Base-by-base conservation (phyloP, 176 grass and related monocot genomes). In the Rhipidocladum racemiflorum region DNA sequence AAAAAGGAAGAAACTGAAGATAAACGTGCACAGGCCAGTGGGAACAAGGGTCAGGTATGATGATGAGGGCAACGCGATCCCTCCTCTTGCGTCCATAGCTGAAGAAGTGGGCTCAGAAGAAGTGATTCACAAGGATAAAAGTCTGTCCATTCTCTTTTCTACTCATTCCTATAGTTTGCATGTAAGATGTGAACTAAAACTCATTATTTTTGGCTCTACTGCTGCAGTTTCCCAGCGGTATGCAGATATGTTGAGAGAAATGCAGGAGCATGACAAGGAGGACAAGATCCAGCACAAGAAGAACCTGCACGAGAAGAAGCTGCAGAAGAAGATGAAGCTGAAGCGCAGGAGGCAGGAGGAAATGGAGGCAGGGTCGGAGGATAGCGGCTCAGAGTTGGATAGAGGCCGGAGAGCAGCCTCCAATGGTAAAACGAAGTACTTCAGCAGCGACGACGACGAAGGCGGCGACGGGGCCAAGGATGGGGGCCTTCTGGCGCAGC, bases 1-100 rank as follows among this genome's bases (percentile, higher is more conserved):
- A 28, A 97, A 94, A 83, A 97, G 91, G 78, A 97, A 94, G 84
- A 94, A 94, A 57, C 67, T 97, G 81, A 97, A 97, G 84, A 97
- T 97, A 85, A 97, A 97, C 50, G 39, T 94, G 30, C 81, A 92
- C 32, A 92, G 90, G 81, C 95, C 92, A 68, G 40, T 87, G 25
- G 92, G 95, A 79, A 92, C 85, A 45, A 94, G 92, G 82, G 86
- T 97, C 44, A 97, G 91, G 68, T 97, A 87, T 51, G 92, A 97
- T 71, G 92, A 97, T 57, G 95, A 97, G 20, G 86, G 92, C 32
- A 34, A 34, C 32, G 32, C 32, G 32, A 34, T 34, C 23, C 88
- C 92, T n/a, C 95, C 95, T 21, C 86, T 97, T 20, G 95, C 92
- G 5, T 74, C 92, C 32, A 40, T 97, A 40, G 92, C 95, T 74